A percentile compares a stretch with the other conserved stretches of the same genome.
These are phyloP conservation scores for Hypocrella siamensis DNA, from an alignment of 2,329 filamentous ascomycete genomes.

Conservation along the genomic window DNA sequence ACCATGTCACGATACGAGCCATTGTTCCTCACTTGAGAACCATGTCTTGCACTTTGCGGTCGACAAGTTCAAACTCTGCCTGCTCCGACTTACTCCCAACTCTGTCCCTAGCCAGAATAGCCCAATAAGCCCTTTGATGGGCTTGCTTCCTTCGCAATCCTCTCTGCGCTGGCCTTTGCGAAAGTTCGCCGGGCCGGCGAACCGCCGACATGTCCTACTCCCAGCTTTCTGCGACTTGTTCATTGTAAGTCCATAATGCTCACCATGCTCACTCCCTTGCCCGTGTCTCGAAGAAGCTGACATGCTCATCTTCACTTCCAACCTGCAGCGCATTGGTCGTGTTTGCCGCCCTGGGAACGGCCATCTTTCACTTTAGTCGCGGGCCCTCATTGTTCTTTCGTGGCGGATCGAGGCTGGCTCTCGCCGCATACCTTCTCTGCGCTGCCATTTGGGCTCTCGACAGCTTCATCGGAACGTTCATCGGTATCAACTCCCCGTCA, in stretches of 20 bases:
- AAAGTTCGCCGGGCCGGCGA: background rate
- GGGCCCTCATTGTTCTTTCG: conserved; percentile 33
- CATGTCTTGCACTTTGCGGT: too few relatives aligned
- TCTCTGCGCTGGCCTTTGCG: background rate
- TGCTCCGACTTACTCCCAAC: too few relatives aligned
- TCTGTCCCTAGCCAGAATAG: too few relatives aligned
- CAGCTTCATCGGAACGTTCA: conserved; percentile 33
- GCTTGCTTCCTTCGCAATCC: too few relatives aligned
- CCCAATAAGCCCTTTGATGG: too few relatives aligned
- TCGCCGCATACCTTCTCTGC: conserved; percentile 36
- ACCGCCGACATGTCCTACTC: background rate
- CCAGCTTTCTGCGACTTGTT: background rate
- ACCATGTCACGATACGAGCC: too few relatives aligned
- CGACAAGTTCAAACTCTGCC: too few relatives aligned
- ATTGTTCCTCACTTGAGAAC: too few relatives aligned
- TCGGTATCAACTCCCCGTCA: conserved; percentile 24
- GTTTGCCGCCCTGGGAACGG: conserved; percentile 30
- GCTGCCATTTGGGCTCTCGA: conserved; percentile 37
- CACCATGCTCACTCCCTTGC: too few relatives aligned
- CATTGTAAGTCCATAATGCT: background rate
- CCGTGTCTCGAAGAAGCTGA: too few relatives aligned
- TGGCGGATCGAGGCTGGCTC: conserved; percentile 49
- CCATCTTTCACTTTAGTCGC: conserved; percentile 30
- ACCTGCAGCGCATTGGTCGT: conserved; percentile 34
- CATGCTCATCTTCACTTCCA: conserved; percentile 5